phyloP scores from a whole-genome alignment of 192 early-diverging fungal genomes.

The Entomortierella beljakovae region DNA sequence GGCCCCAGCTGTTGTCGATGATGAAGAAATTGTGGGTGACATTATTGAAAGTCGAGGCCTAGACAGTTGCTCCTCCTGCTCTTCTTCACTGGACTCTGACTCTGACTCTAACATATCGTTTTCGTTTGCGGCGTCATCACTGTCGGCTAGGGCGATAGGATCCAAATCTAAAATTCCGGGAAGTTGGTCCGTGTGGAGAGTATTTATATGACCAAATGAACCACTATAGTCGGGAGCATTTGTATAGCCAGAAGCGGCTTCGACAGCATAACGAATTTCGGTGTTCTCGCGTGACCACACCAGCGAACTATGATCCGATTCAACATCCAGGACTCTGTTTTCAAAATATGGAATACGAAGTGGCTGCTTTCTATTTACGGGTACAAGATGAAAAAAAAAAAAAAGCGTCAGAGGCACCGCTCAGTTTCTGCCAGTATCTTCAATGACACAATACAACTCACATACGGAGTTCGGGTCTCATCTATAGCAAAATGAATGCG shows the following conservation, averaged over 20 bases:
- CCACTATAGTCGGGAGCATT: too few relatives aligned
- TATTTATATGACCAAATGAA: conserved; percentile 22
- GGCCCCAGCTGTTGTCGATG: neutral
- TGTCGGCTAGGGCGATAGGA: neutral
- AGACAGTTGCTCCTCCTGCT: neutral
- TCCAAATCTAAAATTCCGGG: conserved; percentile 11
- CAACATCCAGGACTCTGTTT: conserved; percentile 33
- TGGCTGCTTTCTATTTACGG: conserved; percentile 27
- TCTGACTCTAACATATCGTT: neutral
- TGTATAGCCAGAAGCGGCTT: conserved; percentile 9
- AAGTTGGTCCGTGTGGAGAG: conserved; percentile 31
- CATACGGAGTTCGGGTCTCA: conserved; percentile 20
- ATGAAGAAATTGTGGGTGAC: neutral
- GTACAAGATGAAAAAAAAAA: neutral
- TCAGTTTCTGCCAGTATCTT: neutral
- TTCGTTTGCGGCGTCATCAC: neutral
- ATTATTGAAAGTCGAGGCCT: neutral
- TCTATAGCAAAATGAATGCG: conserved; percentile 22
- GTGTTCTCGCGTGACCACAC: conserved; percentile 44
- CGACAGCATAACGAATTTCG: conserved; percentile 23
- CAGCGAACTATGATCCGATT: conserved; percentile 24
- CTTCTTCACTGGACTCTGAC: neutral
- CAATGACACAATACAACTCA: neutral
- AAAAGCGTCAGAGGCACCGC: neutral
- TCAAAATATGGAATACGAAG: conserved; percentile 42